Evolutionary conservation across 1,284 basidiomycete species (phyloP).

Genomic region (Leccinum fallax): DNA sequence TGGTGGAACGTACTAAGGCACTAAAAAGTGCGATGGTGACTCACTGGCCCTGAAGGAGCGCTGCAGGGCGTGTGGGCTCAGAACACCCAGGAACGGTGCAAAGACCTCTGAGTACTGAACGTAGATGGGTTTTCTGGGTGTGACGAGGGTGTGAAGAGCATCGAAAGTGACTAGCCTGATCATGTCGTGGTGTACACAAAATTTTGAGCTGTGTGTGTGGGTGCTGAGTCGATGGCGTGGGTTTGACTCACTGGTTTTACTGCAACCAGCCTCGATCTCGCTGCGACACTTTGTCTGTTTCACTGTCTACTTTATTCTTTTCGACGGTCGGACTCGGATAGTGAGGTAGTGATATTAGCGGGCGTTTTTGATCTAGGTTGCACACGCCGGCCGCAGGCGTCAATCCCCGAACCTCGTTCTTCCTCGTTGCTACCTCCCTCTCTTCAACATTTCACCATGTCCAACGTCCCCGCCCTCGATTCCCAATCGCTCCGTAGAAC

Average conservation of each 20-base stretch:
- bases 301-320: neutral
- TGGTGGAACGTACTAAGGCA: neutral
- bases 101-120: conserved; percentile 71
- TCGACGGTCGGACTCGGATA: conserved; percentile 18
- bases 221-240: neutral
- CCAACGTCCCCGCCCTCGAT: conserved; percentile 29
- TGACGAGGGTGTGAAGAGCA: conserved; percentile 67
- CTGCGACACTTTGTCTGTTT: conserved; percentile 15
- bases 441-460: conserved; percentile 29
- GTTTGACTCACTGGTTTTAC: neutral
- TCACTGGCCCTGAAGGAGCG: conserved; percentile 68
- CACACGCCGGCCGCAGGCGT: conserved; percentile 31
- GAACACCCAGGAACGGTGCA: conserved; percentile 58
- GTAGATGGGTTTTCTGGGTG: conserved; percentile 64
- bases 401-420: conserved; percentile 24
- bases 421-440: conserved; percentile 18
- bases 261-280: neutral
- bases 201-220: conserved; percentile 4
- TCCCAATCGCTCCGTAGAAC: conserved; percentile 38
- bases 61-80: conserved; percentile 54
- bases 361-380: conserved; percentile 12
- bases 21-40: conserved; percentile 2
- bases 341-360: conserved; percentile 8
- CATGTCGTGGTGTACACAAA: conserved; percentile 12
- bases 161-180: conserved; percentile 66